Base-by-base conservation (phyloP, 495 filamentous ascomycete species). In the Penicillium odoratum region DNA sequence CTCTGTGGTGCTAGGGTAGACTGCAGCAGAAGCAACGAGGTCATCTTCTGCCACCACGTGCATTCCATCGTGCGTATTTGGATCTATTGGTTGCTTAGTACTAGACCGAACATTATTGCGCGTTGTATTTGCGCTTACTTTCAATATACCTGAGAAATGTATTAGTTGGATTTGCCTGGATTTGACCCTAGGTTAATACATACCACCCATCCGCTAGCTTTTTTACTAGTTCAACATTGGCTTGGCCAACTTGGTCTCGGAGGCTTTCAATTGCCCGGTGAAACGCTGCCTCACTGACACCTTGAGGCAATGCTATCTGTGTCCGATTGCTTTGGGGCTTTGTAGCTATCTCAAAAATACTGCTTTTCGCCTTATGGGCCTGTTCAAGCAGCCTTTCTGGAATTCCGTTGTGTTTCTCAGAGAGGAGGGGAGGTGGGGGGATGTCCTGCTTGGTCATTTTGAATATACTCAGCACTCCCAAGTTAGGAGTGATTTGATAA, bases 11-110 rank as follows among this genome's bases (percentile, higher is more conserved):
- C 58, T 29, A 4, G 58, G 58, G 43, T 61, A 61, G 9, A 57
- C 53, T 33, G 49, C 30, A 2, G 44, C 58, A 4, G 58, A 57
- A 1, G 53, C 58, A 25, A 61, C 58, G 7, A 61, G 40, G 28
- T 56, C 58, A 18, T 51, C 48, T 42, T 56, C 53, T 4, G 33
- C 48, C 11, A 44, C 51, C 4, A 61, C 28, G 15, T 56, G 53
- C 58, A 61, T 61, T 53, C 48, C 58, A 50, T 61, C 58, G 28
- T 61, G 58, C 6, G 58, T 56, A 48, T 61, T 61, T 3, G 58
- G 58, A 40, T 56, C 58, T 61, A 36, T 5, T 50, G 38, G 2
- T 15, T 40, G 38, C 3, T 40, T n/a, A n/a, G 38, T 40, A n/a
- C 13, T 15, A 15, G 38, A 15, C 7, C 38, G 4, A 5, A 6